Conservation (phyloP, 345 rosid species). For the Rhodamnia rubescens region DNA sequence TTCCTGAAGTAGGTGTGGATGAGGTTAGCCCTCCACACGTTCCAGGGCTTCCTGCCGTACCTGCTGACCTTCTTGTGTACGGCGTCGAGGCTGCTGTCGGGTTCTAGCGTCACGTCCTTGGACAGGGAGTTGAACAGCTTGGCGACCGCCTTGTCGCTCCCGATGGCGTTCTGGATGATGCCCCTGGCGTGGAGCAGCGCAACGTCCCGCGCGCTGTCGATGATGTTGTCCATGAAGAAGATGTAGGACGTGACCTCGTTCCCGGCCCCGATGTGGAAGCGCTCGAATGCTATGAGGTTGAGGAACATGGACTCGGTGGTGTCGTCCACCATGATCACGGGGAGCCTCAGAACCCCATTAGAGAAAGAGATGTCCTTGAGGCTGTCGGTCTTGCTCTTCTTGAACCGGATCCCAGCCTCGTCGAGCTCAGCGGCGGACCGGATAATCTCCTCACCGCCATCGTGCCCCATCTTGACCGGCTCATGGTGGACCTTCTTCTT, state of each 20-base stretch:
- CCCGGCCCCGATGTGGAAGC: conserved; percentile 21
- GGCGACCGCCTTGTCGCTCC: conserved; percentile 40
- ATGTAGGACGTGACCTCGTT: conserved; percentile 30
- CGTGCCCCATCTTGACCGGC: not conserved
- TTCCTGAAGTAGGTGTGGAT: conserved; percentile 32
- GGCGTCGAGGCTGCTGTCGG: conserved; percentile 7
- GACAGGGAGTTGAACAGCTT: conserved; percentile 31
- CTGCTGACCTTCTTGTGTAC: conserved; percentile 21
- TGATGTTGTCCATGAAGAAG: conserved; percentile 36
- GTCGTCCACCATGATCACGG: not conserved
- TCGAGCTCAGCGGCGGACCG: not conserved
- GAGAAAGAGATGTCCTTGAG: conserved; percentile 4
- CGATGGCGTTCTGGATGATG: conserved; percentile 32
- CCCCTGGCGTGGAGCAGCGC: conserved; percentile 26
- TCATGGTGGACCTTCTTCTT: not conserved
- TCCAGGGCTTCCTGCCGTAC: conserved; percentile 23
- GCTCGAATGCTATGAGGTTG: conserved; percentile 12
- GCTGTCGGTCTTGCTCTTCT: not conserved
- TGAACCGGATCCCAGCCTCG: not conserved
- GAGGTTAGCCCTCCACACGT: conserved; percentile 35
- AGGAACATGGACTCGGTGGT: conserved; percentile 5
- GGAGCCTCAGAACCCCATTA: conserved; percentile 1
- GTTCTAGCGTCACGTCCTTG: conserved; percentile 25
- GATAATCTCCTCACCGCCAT: not conserved
- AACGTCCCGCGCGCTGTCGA: conserved; percentile 30